These are phyloP conservation scores for Myriosclerotinia duriaeana DNA, from an alignment of 2,329 filamentous ascomycete genomes.

Conservation along the genomic window DNA sequence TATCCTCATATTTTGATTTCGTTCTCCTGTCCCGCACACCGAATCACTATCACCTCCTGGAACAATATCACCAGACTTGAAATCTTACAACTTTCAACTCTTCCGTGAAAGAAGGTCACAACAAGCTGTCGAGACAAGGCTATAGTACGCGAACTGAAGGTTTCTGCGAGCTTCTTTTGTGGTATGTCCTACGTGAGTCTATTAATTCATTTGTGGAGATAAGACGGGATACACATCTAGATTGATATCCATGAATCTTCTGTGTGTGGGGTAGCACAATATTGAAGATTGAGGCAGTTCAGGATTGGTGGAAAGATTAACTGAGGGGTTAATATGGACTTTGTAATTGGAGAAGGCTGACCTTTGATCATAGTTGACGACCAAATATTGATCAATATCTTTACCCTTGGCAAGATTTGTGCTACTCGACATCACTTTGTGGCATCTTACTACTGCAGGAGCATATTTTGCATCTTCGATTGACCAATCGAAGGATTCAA, in stretches of 20 bases:
- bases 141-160: no score
- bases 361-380: neutral
- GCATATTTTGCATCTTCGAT: neutral
- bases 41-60: constrained; percentile 5
- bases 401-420: neutral
- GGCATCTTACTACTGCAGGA: neutral
- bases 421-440: neutral
- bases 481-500: neutral
- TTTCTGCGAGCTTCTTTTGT: no score
- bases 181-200: constrained; percentile 1
- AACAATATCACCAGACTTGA: neutral
- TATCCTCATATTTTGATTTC: neutral
- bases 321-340: neutral
- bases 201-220: constrained; percentile 4
- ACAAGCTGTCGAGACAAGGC: constrained; percentile 3
- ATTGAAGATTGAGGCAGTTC: neutral
- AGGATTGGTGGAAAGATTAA: constrained; percentile 3
- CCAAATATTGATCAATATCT: neutral
- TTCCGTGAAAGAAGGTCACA: neutral
- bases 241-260: neutral
- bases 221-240: neutral
- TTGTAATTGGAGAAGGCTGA: constrained; percentile 10
- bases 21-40: constrained; percentile 7
- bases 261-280: neutral
- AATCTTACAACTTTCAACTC: neutral